Evolutionary conservation across 768 basidiomycete genomes (phyloP).

Genomic region (Psilocybe azurescens): DNA sequence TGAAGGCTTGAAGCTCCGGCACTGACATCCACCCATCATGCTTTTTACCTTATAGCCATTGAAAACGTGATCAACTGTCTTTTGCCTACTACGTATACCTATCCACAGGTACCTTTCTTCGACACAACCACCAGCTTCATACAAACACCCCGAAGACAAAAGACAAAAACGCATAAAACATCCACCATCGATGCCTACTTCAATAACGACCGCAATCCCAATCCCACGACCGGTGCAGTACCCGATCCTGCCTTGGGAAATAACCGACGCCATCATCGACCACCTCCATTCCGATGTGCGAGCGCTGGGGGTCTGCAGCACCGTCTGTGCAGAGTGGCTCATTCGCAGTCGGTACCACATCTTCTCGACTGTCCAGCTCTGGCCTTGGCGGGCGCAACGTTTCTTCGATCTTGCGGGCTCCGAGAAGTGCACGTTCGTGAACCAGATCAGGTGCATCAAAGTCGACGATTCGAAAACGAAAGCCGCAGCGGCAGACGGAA

Average conservation of each 20-base stretch:
- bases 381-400: constrained; percentile 30
- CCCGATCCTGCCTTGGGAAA: constrained; percentile 32
- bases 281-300: constrained; percentile 31
- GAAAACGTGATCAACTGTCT: not conserved
- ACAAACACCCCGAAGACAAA: no score
- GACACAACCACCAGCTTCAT: not conserved
- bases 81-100: not conserved
- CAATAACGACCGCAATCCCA: not conserved
- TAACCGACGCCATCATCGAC: constrained; percentile 41
- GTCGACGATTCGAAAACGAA: constrained; percentile 24
- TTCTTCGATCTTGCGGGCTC: constrained; percentile 30
- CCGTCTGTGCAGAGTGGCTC: constrained; percentile 38
- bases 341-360: constrained; percentile 35
- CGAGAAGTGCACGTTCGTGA: constrained; percentile 30
- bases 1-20: not conserved
- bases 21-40: not conserved
- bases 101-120: not conserved
- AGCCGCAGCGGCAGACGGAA: no score
- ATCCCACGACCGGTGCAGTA: not conserved
- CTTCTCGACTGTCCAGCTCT: constrained; percentile 34
- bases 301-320: constrained; percentile 31
- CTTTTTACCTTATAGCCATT: not conserved
- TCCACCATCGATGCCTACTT: not conserved
- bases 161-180: not conserved
- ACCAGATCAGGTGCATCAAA: constrained; percentile 31